Evolutionary conservation across 164 flowering plant genomes (phyloP).

Genomic region (Vitis amurensis): DNA sequence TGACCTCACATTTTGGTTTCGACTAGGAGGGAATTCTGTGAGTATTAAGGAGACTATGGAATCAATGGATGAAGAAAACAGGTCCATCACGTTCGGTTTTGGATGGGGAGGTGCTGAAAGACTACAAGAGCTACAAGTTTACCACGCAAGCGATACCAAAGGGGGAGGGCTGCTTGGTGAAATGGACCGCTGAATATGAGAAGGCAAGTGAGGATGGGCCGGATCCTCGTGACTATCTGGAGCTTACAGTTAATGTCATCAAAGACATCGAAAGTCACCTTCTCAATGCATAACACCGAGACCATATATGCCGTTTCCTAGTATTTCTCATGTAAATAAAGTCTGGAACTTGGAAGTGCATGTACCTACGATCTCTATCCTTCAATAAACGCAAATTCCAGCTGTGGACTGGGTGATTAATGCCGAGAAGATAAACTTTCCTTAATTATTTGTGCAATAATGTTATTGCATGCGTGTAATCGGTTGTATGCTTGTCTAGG

Average conservation of each 20-base stretch:
- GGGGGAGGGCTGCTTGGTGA: slow-evolving; percentile 36
- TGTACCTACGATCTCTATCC: too few species aligned
- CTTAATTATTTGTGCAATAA: too few species aligned
- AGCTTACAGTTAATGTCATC: slow-evolving; percentile 14
- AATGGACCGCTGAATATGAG: slow-evolving; percentile 46
- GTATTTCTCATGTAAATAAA: too few species aligned
- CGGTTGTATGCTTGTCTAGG: too few species aligned
- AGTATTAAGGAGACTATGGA: slow-evolving; percentile 18
- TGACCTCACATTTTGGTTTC: neutral
- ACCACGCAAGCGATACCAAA: slow-evolving; percentile 1
- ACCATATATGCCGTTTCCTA: too few species aligned
- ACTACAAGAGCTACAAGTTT: slow-evolving; percentile 19
- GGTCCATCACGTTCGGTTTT: slow-evolving; percentile 19
- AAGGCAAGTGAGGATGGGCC: slow-evolving; percentile 23
- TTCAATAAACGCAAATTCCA: too few species aligned
- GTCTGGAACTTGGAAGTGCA: too few species aligned
- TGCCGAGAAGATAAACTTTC: too few species aligned
- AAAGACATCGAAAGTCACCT: slow-evolving; percentile 43
- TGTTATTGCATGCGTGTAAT: too few species aligned
- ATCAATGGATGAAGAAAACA: slow-evolving; percentile 25
- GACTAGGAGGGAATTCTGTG: slow-evolving; percentile 17
- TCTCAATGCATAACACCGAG: neutral
- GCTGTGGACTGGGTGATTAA: too few species aligned
- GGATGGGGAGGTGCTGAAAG: slow-evolving; percentile 27
- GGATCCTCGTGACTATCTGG: slow-evolving; percentile 23